Conservation (phyloP, 345 rosid species). For the Toxicodendron radicans region DNA sequence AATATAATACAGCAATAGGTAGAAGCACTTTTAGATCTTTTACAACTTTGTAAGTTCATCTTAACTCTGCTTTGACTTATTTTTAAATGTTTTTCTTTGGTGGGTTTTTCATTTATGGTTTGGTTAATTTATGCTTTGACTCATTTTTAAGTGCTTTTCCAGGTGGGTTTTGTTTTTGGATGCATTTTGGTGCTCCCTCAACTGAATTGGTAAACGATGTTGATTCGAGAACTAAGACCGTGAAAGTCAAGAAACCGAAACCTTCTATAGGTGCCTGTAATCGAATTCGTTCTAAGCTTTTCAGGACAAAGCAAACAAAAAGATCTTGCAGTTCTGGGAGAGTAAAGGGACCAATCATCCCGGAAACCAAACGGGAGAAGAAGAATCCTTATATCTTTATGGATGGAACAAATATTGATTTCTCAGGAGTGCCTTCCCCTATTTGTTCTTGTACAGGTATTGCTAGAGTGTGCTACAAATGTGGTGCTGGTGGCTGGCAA, state of each 20-base stretch:
- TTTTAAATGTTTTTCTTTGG: too few relatives aligned
- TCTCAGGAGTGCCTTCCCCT: slow-evolving; percentile 58
- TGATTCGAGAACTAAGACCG: slow-evolving; percentile 20
- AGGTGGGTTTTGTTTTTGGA: not conserved
- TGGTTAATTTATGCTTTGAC: too few relatives aligned
- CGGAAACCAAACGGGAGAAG: slow-evolving; percentile 42
- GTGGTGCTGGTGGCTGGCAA: slow-evolving; percentile 79
- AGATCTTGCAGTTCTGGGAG: slow-evolving; percentile 32
- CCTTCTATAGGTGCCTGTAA: slow-evolving; percentile 27
- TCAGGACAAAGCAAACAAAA: slow-evolving; percentile 46
- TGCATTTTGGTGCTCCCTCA: slow-evolving; percentile 31
- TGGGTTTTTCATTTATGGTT: too few relatives aligned
- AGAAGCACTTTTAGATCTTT: too few relatives aligned
- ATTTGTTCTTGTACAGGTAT: slow-evolving; percentile 54
- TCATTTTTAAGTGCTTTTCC: too few relatives aligned
- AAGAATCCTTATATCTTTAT: slow-evolving; percentile 45
- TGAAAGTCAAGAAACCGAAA: slow-evolving; percentile 37
- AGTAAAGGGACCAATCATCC: slow-evolving; percentile 34
- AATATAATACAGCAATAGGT: too few relatives aligned
- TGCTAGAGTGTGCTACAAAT: slow-evolving; percentile 45
- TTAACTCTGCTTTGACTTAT: too few relatives aligned
- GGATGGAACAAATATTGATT: slow-evolving; percentile 40
- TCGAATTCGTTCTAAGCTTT: slow-evolving; percentile 30
- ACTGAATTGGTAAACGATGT: slow-evolving; percentile 23
- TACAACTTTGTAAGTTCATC: too few relatives aligned